Percentiles rank a stretch among this genome's conserved stretches.
Evolutionary conservation across 305 asterid species (phyloP).

Genomic region (Fraxinus sp.): DNA sequence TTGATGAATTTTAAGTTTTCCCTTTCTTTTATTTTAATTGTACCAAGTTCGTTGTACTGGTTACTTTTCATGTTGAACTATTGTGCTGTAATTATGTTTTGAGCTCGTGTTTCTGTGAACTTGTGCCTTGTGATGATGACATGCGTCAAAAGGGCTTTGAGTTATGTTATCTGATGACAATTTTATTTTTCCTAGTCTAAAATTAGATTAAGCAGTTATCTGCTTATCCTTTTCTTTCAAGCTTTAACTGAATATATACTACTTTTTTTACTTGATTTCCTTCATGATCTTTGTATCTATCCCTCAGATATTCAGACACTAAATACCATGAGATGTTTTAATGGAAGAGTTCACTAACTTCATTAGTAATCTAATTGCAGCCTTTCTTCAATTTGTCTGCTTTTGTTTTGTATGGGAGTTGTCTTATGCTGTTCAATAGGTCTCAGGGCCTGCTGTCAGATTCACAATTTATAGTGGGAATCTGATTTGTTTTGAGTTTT

Average conservation of each 20-base stretch:
- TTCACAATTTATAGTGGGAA: not conserved
- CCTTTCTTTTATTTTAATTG: not conserved
- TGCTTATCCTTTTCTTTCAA: not conserved
- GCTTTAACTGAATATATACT: not conserved
- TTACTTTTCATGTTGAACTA: not conserved
- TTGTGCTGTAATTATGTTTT: not conserved
- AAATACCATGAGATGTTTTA: not conserved
- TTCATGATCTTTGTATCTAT: not conserved
- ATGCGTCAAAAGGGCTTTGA: not conserved
- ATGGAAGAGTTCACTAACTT: not conserved
- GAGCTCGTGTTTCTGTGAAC: not conserved
- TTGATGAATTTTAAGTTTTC: not conserved
- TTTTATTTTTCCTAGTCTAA: not conserved
- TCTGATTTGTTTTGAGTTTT: not conserved
- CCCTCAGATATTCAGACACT: not conserved
- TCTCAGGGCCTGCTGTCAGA: not conserved
- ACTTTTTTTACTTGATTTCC: not conserved
- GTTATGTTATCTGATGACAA: not conserved
- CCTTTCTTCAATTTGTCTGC: not conserved
- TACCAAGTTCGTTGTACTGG: not conserved
- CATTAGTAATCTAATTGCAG: not conserved
- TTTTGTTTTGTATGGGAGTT: not conserved
- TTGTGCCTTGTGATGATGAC: not conserved
- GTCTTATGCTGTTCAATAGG: not conserved
- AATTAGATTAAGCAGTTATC: not conserved